A percentile compares a stretch with the other conserved stretches of the same genome.
These are phyloP conservation scores for Ottelia alismoides DNA, from an alignment of 106 monocot species.

Conservation along the genomic window DNA sequence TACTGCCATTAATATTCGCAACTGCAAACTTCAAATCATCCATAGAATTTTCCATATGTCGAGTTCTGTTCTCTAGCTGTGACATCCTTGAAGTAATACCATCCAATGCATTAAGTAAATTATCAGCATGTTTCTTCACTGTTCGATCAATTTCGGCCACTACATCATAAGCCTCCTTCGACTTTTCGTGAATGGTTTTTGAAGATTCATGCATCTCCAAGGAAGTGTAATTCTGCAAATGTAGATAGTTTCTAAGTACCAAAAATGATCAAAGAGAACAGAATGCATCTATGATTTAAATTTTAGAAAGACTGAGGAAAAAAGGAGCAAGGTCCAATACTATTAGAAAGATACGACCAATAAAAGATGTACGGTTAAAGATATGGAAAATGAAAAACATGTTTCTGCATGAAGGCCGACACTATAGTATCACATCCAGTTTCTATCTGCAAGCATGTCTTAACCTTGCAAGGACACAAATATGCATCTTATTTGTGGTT, in stretches of 20 bases:
- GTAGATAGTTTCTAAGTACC: too few species aligned
- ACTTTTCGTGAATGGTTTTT: slow-evolving; percentile 29
- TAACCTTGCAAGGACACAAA: too few species aligned
- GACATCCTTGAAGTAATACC: slow-evolving; percentile 32
- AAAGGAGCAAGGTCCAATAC: background rate
- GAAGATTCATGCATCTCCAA: slow-evolving; percentile 34
- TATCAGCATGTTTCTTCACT: slow-evolving; percentile 13
- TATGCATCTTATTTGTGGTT: too few species aligned
- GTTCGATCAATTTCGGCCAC: slow-evolving; percentile 12
- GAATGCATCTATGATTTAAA: too few species aligned
- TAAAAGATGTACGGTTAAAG: too few species aligned
- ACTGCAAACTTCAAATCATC: slow-evolving; percentile 40
- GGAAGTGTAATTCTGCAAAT: slow-evolving; percentile 31
- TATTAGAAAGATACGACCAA: too few species aligned
- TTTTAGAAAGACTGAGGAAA: too few species aligned
- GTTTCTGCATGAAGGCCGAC: too few species aligned
- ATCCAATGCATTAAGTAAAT: slow-evolving; percentile 6
- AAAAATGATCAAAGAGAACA: background rate
- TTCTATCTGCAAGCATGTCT: too few species aligned
- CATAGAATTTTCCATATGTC: slow-evolving; percentile 39
- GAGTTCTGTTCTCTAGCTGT: slow-evolving; percentile 44
- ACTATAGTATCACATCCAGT: too few species aligned
- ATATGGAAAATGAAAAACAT: too few species aligned
- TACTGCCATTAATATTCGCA: slow-evolving; percentile 28
- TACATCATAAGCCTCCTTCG: slow-evolving; percentile 14